phyloP scores from a whole-genome alignment of 2,329 filamentous ascomycete genomes.

The Aspergillus sp. region DNA sequence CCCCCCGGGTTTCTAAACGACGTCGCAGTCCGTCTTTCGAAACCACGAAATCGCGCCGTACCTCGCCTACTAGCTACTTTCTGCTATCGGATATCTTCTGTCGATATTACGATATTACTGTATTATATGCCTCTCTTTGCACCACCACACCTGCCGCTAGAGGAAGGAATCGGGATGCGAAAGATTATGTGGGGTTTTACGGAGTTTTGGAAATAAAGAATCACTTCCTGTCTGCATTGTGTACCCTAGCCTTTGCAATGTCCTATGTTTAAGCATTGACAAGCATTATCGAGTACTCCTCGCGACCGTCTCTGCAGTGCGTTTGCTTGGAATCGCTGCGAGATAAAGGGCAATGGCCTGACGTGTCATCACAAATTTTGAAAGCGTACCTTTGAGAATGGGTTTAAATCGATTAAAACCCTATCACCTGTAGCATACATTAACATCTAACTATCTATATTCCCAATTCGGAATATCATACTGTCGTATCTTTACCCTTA shows the following conservation, averaged over 20 bases:
- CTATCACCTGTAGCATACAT: slow-evolving; percentile 7
- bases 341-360: not conserved
- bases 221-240: slow-evolving; percentile 20
- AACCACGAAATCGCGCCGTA: not conserved
- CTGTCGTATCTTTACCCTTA: too few relatives aligned
- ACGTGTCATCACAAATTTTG: not conserved
- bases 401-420: not conserved
- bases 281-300: slow-evolving; percentile 6
- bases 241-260: slow-evolving; percentile 21
- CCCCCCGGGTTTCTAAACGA: slow-evolving; percentile 79
- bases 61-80: not conserved
- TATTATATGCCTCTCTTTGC: slow-evolving; percentile 30
- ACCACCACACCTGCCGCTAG: not conserved
- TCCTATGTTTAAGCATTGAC: slow-evolving; percentile 24
- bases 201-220: slow-evolving; percentile 36
- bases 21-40: not conserved
- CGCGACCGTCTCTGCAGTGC: not conserved
- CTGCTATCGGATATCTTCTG: not conserved
- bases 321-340: not conserved
- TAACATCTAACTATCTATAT: too few relatives aligned
- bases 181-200: slow-evolving; percentile 26
- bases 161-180: slow-evolving; percentile 17
- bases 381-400: not conserved
- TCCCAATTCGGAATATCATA: too few relatives aligned
- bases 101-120: slow-evolving; percentile 18